Percentiles rank a stretch among this genome's conserved stretches.
These are phyloP conservation scores for Groenewaldozyma tartarivorans DNA, from an alignment of 805 yeast species.

Conservation along the genomic window DNA sequence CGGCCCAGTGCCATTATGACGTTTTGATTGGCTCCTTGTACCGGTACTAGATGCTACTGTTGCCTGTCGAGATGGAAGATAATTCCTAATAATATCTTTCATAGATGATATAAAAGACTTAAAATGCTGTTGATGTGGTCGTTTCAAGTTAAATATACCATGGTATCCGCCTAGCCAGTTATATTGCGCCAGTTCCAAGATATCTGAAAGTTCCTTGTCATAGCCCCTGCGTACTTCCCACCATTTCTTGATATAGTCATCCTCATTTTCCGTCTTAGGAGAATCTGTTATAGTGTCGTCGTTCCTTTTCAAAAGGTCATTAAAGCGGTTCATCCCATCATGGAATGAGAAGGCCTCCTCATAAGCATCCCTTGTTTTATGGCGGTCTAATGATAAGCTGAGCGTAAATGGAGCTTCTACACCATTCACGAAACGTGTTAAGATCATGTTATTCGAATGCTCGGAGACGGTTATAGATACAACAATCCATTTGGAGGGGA, in stretches of 20 bases:
- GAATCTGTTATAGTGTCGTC: constrained; percentile 46
- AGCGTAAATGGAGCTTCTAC: constrained; percentile 35
- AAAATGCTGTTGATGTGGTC: constrained; percentile 22
- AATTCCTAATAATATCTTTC: constrained; percentile 32
- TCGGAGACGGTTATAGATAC: constrained; percentile 54
- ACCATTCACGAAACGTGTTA: constrained; percentile 36
- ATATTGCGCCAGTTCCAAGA: constrained; percentile 51
- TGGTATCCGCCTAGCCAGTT: constrained; percentile 73
- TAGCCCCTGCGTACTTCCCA: constrained; percentile 56
- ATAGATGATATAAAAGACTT: constrained; percentile 31
- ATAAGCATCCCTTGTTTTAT: constrained; percentile 35
- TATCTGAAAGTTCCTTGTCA: constrained; percentile 35
- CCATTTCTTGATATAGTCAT: constrained; percentile 49
- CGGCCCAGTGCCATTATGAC: constrained; percentile 6
- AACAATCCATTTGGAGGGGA: constrained; percentile 48
- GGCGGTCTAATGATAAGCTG: constrained; percentile 52
- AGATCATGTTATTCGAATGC: constrained; percentile 45
- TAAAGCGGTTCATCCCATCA: constrained; percentile 39
- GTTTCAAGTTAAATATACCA: constrained; percentile 43
- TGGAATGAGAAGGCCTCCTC: constrained; percentile 34
- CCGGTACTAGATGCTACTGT: too few relatives aligned
- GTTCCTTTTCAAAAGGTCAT: constrained; percentile 48
- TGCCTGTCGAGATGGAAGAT: constrained; percentile 36
- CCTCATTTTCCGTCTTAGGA: constrained; percentile 41
- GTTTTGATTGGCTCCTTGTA: constrained; percentile 1